These are phyloP conservation scores for Amylostereum areolatum DNA, from an alignment of 1,284 basidiomycete genomes.

Conservation along the genomic window DNA sequence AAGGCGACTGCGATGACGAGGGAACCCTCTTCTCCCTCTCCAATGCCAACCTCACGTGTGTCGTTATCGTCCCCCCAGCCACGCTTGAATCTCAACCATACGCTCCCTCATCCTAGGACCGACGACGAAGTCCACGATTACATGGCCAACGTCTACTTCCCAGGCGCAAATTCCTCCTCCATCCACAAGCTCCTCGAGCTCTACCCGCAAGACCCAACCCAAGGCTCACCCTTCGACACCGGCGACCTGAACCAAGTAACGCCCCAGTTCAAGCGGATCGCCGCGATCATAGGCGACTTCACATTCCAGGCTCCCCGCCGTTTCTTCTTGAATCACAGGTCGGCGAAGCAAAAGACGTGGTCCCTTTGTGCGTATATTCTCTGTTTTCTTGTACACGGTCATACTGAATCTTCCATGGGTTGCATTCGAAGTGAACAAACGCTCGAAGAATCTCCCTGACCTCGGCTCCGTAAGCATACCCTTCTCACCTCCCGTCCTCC, in stretches of 20 bases:
- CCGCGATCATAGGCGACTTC: slow-evolving; percentile 23
- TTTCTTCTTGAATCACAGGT: slow-evolving; percentile 7
- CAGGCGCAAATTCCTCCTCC: neutral
- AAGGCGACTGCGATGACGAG: slow-evolving; percentile 15
- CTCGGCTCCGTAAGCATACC: slow-evolving; percentile 8
- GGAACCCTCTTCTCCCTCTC: slow-evolving; percentile 10
- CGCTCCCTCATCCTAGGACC: neutral
- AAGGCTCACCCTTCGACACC: slow-evolving; percentile 23
- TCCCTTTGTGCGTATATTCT: slow-evolving; percentile 9
- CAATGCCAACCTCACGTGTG: slow-evolving; percentile 11
- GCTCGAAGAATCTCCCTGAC: slow-evolving; percentile 7
- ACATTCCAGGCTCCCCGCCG: slow-evolving; percentile 16
- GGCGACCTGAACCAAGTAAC: slow-evolving; percentile 9
- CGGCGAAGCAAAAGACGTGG: slow-evolving; percentile 10
- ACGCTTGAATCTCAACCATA: neutral
- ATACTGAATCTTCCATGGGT: neutral
- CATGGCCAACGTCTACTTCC: neutral
- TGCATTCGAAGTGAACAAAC: slow-evolving; percentile 9
- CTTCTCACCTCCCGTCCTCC: neutral
- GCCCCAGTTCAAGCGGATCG: slow-evolving; percentile 21
- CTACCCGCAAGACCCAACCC: slow-evolving; percentile 15
- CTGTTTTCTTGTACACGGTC: neutral
- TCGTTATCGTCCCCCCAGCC: neutral
- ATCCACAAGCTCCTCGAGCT: slow-evolving; percentile 1
- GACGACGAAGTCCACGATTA: neutral